Conservation (phyloP, 2,329 filamentous ascomycete species). For the Fusarium verticillioides region DNA sequence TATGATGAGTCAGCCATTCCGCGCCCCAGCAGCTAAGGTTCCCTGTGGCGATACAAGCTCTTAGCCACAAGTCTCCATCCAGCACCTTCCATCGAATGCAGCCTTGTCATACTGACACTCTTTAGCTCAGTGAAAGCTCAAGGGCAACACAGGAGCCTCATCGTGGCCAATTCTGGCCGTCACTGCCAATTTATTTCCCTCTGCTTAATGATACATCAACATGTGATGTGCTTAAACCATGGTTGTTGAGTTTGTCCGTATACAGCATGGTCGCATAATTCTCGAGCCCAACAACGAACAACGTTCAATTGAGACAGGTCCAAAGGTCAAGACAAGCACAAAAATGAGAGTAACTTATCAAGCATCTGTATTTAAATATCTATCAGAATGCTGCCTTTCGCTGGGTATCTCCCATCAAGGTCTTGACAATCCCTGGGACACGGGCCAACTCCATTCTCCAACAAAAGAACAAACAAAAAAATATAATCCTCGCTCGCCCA, state of each 20-base stretch:
- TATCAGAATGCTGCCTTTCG: background rate
- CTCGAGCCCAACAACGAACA: too few species aligned
- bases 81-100: background rate
- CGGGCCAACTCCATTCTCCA: conserved; percentile 22
- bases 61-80: background rate
- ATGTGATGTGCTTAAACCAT: background rate
- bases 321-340: background rate
- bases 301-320: background rate
- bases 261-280: background rate
- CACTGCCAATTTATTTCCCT: background rate
- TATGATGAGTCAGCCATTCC: background rate
- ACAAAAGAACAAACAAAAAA: conserved; percentile 1
- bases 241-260: background rate
- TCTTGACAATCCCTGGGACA: background rate
- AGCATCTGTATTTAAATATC: background rate
- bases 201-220: accelerated
- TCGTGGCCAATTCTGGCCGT: background rate
- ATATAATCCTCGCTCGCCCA: background rate
- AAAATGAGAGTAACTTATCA: background rate
- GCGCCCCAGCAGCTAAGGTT: accelerated
- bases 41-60: background rate
- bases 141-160: background rate
- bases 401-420: conserved; percentile 1
- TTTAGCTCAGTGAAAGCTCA: background rate
- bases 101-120: background rate